Conservation (phyloP, 2,329 filamentous ascomycete species). For the Aspergillus flavus region DNA sequence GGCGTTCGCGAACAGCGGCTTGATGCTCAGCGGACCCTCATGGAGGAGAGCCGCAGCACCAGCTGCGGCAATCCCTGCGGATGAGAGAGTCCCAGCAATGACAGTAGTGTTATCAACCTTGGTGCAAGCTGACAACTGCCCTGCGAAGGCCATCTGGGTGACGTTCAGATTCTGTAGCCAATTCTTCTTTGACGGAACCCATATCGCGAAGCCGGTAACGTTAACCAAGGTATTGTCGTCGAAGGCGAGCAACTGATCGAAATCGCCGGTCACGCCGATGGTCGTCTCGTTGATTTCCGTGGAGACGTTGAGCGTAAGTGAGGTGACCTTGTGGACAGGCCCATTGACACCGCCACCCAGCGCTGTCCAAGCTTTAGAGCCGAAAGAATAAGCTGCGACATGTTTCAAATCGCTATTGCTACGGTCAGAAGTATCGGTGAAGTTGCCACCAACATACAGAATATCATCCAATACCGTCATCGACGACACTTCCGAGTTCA, state of each 20-base stretch:
- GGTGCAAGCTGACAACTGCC: conserved; percentile 72
- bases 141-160: conserved; percentile 67
- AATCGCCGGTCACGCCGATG: conserved; percentile 78
- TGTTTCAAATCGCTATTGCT: conserved; percentile 68
- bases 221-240: conserved; percentile 60
- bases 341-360: conserved; percentile 88
- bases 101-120: conserved; percentile 61
- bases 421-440: conserved; percentile 70
- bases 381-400: conserved; percentile 73
- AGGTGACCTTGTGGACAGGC: conserved; percentile 71
- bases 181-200: conserved; percentile 81
- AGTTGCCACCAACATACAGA: conserved; percentile 83
- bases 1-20: conserved; percentile 51
- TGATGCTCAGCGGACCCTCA: conserved; percentile 38
- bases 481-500: conserved; percentile 76
- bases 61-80: conserved; percentile 70
- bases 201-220: conserved; percentile 80
- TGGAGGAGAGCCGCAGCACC: conserved; percentile 69
- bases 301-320: conserved; percentile 78
- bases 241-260: conserved; percentile 72
- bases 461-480: conserved; percentile 67
- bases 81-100: conserved; percentile 81
- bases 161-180: conserved; percentile 82
- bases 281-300: conserved; percentile 68
- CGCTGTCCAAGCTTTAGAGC: conserved; percentile 70